Evolutionary conservation across 164 flowering plant species (phyloP).

Genomic region (Platanus orientalis): DNA sequence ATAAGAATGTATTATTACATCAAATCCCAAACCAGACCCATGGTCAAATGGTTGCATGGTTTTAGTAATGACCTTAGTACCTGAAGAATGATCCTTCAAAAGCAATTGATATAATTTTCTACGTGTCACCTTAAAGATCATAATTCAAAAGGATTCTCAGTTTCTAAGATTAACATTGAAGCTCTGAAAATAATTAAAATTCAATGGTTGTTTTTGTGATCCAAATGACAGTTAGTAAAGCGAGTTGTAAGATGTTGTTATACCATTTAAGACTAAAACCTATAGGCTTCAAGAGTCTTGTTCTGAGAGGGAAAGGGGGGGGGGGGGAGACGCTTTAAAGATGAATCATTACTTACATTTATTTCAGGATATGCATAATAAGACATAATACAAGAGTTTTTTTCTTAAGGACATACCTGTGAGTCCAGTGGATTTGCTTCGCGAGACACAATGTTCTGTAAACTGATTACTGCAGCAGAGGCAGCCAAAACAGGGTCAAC

Average conservation of each 20-base stretch:
- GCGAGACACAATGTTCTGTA: conserved; percentile 82
- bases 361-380: neutral
- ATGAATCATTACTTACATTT: neutral
- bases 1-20: neutral
- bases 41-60: neutral
- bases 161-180: too few species aligned
- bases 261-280: too few species aligned
- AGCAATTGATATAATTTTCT: too few species aligned
- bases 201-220: too few species aligned
- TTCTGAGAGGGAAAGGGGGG: too few species aligned
- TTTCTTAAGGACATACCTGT: conserved; percentile 35
- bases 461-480: conserved; percentile 73
- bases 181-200: too few species aligned
- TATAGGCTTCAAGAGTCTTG: too few species aligned
- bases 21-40: neutral
- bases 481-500: conserved; percentile 66
- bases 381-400: neutral
- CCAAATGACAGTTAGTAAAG: neutral
- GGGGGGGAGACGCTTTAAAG: too few species aligned
- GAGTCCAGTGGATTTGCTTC: conserved; percentile 86
- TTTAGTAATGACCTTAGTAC: neutral
- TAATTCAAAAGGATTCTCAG: too few species aligned
- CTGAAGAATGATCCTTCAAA: too few species aligned
- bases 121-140: too few species aligned
- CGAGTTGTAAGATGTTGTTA: neutral